Evolutionary conservation across 495 filamentous ascomycete species (phyloP), one percentile per base, ranked within the genome.

Genomic region (Lepraria neglecta): DNA sequence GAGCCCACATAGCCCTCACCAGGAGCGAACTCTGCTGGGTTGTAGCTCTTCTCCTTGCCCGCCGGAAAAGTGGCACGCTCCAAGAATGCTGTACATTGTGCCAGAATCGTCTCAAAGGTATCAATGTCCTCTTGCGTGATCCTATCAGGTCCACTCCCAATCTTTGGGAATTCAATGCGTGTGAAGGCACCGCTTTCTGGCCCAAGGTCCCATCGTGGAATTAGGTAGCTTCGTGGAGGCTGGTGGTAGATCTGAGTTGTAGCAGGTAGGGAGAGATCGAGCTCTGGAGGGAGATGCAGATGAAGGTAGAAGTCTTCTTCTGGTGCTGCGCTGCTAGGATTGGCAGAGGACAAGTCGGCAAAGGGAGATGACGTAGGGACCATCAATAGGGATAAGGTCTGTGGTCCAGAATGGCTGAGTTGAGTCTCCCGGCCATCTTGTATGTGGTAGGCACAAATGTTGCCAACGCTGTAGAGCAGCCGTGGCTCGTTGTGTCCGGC

Each of bases 301-400:
- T 97, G 91, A 1, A 97, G 85, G 70, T 96, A 97, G 76, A 95
- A 97, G 74, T 97, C 91, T 70, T 95, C 88, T 68, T 95, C 90
- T 1, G 85, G 81, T 21, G 77, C 77, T 44, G 77, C 77, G 62
- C 80, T 78, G 56, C 83, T 77, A 19, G 79, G 74, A 44, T 80
- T 78, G 44, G 82, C 75, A 40, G 76, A 75, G 48, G 76, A 74
- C 10, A 84, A 76, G 59, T 86, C 86, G 60, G 87, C 79, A 59
- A 87, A 85, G 17, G 84, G 78, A 19, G 89, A 86, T 21, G 82
- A 84, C 2, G 91, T 96, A 17, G 91, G 91, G 30, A 97, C 91
- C 91, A 97, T 97, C 64, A 97, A 73, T 59, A 97, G 77, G 7
- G 91, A 95, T 43, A 97, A 78, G 0, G 90, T 95, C 73, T 96